phyloP scores from a whole-genome alignment of 2,329 filamentous ascomycete species.

The Colletotrichum liriopes region DNA sequence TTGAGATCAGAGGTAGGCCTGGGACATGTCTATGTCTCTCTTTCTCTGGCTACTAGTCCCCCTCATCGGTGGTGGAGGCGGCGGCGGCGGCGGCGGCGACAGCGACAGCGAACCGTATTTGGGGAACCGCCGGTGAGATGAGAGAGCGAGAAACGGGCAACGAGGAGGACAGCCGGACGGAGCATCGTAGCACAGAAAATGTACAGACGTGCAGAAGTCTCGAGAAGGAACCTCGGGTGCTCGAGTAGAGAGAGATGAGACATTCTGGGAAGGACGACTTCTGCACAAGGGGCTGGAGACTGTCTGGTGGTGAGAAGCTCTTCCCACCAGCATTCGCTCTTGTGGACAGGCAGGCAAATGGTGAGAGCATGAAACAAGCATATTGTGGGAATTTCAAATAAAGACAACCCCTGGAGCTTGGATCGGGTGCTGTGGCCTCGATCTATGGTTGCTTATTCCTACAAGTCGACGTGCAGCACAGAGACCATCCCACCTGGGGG shows the following conservation, averaged over 20 bases:
- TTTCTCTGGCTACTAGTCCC: slow-evolving; percentile 19
- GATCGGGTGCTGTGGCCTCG: slow-evolving; percentile 24
- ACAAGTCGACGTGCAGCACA: slow-evolving; percentile 20
- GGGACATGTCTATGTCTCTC: slow-evolving; percentile 33
- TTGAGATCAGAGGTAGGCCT: slow-evolving; percentile 29
- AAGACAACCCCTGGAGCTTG: slow-evolving; percentile 25
- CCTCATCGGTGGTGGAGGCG: slow-evolving; percentile 37
- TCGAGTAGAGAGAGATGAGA: slow-evolving; percentile 35
- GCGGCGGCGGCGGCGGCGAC: slow-evolving; percentile 33
- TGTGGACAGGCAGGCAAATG: slow-evolving; percentile 13
- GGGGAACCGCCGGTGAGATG: neutral
- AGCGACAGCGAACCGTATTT: slow-evolving; percentile 5
- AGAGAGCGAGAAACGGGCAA: slow-evolving; percentile 1
- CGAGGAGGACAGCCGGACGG: neutral
- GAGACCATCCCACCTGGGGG: slow-evolving; percentile 27
- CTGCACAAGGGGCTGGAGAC: neutral
- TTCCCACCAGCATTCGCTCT: neutral
- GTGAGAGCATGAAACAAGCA: slow-evolving; percentile 41
- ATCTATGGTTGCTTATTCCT: slow-evolving; percentile 37
- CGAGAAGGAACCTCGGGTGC: slow-evolving; percentile 20
- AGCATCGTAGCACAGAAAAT: neutral
- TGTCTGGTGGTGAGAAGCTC: neutral
- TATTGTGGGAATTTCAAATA: slow-evolving; percentile 38
- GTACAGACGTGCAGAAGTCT: slow-evolving; percentile 7
- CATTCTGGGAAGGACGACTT: slow-evolving; percentile 32